Evolutionary conservation across 2,329 filamentous ascomycete species (phyloP).

Genomic region (Fusarium proliferatum): DNA sequence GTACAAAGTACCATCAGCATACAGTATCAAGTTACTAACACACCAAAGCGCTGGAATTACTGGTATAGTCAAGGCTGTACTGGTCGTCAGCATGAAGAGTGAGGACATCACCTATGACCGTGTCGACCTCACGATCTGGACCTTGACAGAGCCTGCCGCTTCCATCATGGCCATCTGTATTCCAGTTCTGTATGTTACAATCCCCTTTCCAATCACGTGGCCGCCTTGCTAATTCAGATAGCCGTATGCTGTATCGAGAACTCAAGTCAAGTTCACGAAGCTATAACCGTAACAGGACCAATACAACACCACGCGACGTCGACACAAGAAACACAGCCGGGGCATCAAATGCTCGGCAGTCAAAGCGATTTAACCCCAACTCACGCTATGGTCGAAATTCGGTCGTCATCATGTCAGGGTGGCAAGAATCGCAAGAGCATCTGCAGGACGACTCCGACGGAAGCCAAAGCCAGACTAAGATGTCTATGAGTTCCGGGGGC

Average conservation of each 20-base stretch:
- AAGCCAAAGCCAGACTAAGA: neutral
- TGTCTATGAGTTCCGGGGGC: conserved; percentile 26
- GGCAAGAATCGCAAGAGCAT: conserved; percentile 50
- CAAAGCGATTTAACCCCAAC: conserved; percentile 31
- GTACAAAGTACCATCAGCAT: neutral
- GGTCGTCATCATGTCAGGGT: conserved; percentile 49
- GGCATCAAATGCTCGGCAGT: conserved; percentile 15
- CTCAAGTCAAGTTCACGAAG: conserved; percentile 47
- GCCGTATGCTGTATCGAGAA: conserved; percentile 51
- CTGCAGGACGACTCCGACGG: conserved; percentile 42
- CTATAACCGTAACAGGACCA: conserved; percentile 42
- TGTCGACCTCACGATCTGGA: conserved; percentile 52
- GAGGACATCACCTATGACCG: conserved; percentile 50
- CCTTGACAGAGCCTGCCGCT: conserved; percentile 49
- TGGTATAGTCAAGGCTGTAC: conserved; percentile 50
- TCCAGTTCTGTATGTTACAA: conserved; percentile 46
- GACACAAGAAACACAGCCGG: conserved; percentile 6
- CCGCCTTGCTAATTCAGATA: conserved; percentile 19
- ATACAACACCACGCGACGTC: conserved; percentile 16
- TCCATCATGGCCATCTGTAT: conserved; percentile 53
- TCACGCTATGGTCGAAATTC: conserved; percentile 47
- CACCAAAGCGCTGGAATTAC: conserved; percentile 46
- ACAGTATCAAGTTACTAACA: neutral
- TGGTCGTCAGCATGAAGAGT: conserved; percentile 48
- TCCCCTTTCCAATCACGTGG: fast-evolving